Conservation (phyloP, 2,329 filamentous ascomycete genomes). For the Venturia effusa region DNA sequence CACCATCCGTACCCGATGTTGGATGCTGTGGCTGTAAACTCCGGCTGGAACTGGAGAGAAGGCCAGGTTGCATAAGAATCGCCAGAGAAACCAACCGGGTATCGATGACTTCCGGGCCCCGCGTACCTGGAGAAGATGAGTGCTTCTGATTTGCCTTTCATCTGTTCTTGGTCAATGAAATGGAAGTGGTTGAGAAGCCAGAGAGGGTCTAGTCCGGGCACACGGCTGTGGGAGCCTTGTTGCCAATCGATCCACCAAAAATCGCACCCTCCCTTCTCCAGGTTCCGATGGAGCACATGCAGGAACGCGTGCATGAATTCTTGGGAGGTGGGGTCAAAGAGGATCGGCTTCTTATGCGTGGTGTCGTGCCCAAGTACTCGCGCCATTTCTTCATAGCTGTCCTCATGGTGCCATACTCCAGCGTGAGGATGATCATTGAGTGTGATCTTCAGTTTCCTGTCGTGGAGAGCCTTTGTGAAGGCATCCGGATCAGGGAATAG, state of each 20-base stretch:
- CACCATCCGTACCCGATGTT: slow-evolving; percentile 61
- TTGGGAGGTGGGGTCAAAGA: slow-evolving; percentile 44
- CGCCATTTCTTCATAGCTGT: slow-evolving; percentile 45
- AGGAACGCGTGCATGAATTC: slow-evolving; percentile 49
- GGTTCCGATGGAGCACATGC: slow-evolving; percentile 42
- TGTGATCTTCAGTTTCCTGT: slow-evolving; percentile 41
- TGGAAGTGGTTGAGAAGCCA: slow-evolving; percentile 58
- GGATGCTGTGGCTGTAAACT: slow-evolving; percentile 55
- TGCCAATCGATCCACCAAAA: slow-evolving; percentile 64
- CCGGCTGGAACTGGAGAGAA: slow-evolving; percentile 51
- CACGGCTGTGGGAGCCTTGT: slow-evolving; percentile 44
- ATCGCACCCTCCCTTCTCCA: slow-evolving; percentile 47
- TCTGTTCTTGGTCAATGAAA: slow-evolving; percentile 39
- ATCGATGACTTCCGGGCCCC: slow-evolving; percentile 52
- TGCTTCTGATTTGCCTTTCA: slow-evolving; percentile 31
- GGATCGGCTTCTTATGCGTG: slow-evolving; percentile 37
- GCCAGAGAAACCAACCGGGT: slow-evolving; percentile 55
- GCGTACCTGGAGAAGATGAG: slow-evolving; percentile 52
- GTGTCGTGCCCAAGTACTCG: slow-evolving; percentile 42
- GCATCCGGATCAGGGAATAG: slow-evolving; percentile 45
- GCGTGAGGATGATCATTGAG: slow-evolving; percentile 54
- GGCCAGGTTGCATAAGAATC: slow-evolving; percentile 51
- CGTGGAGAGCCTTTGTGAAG: slow-evolving; percentile 42
- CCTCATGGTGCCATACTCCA: slow-evolving; percentile 46
- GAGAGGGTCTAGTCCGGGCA: slow-evolving; percentile 50